Conservation (phyloP, 495 filamentous ascomycete species). For the Neurospora sp. region DNA sequence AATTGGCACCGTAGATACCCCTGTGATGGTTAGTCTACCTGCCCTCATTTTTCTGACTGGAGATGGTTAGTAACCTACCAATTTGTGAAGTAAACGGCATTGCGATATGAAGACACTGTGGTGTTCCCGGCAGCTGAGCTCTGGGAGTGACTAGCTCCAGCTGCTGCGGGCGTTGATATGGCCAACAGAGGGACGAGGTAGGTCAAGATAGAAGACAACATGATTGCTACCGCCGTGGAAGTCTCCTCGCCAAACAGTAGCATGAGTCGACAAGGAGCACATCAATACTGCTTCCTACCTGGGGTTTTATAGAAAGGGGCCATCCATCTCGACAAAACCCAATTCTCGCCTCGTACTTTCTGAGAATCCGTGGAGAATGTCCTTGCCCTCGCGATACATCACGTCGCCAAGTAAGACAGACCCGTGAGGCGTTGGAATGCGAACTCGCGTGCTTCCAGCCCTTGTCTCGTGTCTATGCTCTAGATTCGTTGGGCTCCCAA, state of each 20-base stretch:
- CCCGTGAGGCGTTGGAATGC: neutral
- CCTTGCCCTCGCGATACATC: neutral
- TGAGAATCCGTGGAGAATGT: neutral
- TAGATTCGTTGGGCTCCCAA: neutral
- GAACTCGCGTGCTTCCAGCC: neutral
- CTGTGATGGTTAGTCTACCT: conserved; percentile 19
- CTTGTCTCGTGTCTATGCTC: neutral
- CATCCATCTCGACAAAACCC: neutral
- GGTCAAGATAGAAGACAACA: neutral
- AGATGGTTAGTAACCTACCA: conserved; percentile 21
- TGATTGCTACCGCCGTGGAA: neutral
- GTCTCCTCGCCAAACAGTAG: neutral
- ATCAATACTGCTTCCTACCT: neutral
- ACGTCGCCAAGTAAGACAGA: neutral
- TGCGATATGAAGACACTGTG: conserved; percentile 12
- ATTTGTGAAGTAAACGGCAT: conserved; percentile 38
- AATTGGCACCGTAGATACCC: conserved; percentile 71
- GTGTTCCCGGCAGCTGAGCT: neutral
- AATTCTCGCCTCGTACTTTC: neutral
- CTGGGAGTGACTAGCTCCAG: neutral
- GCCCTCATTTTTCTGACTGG: neutral
- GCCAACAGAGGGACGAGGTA: neutral
- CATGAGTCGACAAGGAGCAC: neutral
- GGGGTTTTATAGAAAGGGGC: neutral
- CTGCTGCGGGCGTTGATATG: neutral